Evolutionary conservation across 371 early-diverging fungal genomes (phyloP), one percentile per base, ranked within the genome.

Genomic region (Rhizomucor miehei): DNA sequence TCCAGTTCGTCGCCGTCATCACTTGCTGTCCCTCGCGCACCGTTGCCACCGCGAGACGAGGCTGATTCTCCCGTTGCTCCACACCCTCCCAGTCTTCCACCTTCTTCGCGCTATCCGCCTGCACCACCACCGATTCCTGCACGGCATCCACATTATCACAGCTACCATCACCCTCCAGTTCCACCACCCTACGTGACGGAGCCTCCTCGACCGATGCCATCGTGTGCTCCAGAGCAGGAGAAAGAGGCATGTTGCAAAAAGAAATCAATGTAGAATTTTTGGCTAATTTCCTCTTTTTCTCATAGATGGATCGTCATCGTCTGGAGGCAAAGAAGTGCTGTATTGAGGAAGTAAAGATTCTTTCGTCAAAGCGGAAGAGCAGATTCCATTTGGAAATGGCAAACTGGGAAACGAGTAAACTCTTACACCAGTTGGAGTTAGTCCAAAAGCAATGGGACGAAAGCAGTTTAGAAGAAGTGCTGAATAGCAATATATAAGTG

Each of bases 351-450:
- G 54, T 66, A 40, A 67, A 70, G 39, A 58, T 69, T 3, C 61
- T 74, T 34, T 52, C 65, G 9, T 59, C 71, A 6, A 51, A 59
- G 9, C 71, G 83, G 29, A 77, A 73, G 52, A 69, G 74, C 29
- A 59, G 67, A 16, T 81, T 82, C 54, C 81, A 85, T 20, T 48
- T 73, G 20, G 67, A 62, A 51, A 34, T 85, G 47, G 71, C 78
- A 0, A 71, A 73, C 51, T 82, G 81, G 82, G 86, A 85, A 50
- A 73, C 75, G 5, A 67, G 63, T 35, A 82, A 81, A 57, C 63
- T 76, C 54, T 80, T 78, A 23, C 66, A 73, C 48, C 82, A 82
- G 58, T 39, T 77, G 20, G 75, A 73, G 34, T 56, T 81, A 6
- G 75, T 84, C 9, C 68, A 69, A 29, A 62, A 61, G 38, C 81